Evolutionary conservation across 2,329 filamentous ascomycete species (phyloP).

Genomic region (Trichoderma hamatum): DNA sequence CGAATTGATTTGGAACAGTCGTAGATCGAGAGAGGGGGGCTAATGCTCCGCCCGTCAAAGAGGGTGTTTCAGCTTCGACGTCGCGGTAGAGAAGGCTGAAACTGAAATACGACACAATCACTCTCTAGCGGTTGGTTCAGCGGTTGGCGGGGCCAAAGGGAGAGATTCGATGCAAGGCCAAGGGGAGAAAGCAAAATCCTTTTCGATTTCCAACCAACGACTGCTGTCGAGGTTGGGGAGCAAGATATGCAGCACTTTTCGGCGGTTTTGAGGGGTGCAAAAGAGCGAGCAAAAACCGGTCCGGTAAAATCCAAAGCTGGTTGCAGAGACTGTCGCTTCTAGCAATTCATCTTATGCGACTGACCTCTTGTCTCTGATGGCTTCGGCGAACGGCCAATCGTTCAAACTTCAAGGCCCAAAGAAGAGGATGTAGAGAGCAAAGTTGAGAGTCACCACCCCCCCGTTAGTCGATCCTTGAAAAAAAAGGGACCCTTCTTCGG

Average conservation of each 20-base stretch:
- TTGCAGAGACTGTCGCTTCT: background rate
- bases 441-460: background rate
- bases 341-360: background rate
- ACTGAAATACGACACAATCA: background rate
- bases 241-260: background rate
- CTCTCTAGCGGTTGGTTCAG: background rate
- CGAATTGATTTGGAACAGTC: background rate
- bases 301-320: background rate
- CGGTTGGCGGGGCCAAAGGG: background rate
- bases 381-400: background rate
- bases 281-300: background rate
- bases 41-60: background rate
- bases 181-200: background rate
- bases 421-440: constrained; percentile 16
- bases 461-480: background rate
- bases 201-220: background rate
- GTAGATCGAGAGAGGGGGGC: background rate
- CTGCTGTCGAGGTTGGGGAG: background rate
- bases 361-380: background rate
- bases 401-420: background rate
- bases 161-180: background rate
- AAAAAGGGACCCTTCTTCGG: background rate
- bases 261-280: background rate
- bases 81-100: background rate
- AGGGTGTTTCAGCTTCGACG: background rate